Evolutionary conservation across 2,329 filamentous ascomycete genomes (phyloP).

Genomic region (Epichloe amarillans): DNA sequence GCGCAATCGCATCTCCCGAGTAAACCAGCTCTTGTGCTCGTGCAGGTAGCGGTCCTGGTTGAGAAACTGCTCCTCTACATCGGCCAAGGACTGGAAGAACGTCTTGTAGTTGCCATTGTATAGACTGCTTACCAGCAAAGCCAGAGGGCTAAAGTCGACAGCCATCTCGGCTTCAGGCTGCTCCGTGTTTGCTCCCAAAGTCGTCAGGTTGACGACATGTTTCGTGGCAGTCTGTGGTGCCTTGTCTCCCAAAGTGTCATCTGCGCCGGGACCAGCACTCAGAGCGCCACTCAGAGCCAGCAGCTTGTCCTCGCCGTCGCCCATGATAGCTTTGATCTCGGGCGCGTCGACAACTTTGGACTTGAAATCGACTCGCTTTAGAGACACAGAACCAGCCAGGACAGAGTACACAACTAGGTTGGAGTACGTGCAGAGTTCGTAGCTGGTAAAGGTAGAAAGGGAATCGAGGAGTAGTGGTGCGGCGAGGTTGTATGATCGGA

Average conservation of each 20-base stretch:
- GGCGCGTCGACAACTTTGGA: constrained; percentile 96
- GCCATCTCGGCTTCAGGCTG: constrained; percentile 67
- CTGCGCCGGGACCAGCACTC: constrained; percentile 68
- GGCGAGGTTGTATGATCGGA: constrained; percentile 78
- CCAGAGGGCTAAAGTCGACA: constrained; percentile 79
- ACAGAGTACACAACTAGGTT: constrained; percentile 91
- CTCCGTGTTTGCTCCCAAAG: constrained; percentile 57
- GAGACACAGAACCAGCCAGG: constrained; percentile 80
- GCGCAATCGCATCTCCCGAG: constrained; percentile 92
- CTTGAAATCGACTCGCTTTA: constrained; percentile 98
- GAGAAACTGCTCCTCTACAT: constrained; percentile 87
- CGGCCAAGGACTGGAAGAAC: constrained; percentile 81
- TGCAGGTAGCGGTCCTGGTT: constrained; percentile 88
- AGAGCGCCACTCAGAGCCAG: constrained; percentile 67
- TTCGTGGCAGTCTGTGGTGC: constrained; percentile 33
- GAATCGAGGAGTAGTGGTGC: constrained; percentile 92
- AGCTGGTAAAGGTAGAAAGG: constrained; percentile 94
- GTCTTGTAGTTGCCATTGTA: constrained; percentile 90
- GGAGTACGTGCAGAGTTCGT: constrained; percentile 96
- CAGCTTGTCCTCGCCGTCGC: constrained; percentile 77
- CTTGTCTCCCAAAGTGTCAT: constrained; percentile 57
- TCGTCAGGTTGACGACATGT: constrained; percentile 79
- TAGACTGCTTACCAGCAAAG: constrained; percentile 76
- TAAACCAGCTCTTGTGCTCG: constrained; percentile 94
- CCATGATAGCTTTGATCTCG: constrained; percentile 94